A percentile compares a stretch with the other conserved stretches of the same genome.
These are phyloP conservation scores for Trichophyton simii DNA, from an alignment of 2,329 filamentous ascomycete genomes.

Conservation along the genomic window DNA sequence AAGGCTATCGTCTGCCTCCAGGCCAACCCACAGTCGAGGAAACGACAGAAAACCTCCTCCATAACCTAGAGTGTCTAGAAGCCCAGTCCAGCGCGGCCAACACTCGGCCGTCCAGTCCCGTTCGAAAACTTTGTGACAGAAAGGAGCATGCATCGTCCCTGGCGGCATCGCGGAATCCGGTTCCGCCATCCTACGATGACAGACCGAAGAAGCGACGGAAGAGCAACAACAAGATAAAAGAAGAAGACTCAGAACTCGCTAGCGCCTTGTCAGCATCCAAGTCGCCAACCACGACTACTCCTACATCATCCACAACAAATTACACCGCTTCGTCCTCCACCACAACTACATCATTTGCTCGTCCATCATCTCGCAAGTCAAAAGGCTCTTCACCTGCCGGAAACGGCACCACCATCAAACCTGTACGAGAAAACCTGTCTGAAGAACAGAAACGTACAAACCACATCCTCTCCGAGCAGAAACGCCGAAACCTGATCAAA, in stretches of 20 bases:
- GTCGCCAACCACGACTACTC: neutral
- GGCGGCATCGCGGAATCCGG: neutral
- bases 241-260: slow-evolving; percentile 32
- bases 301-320: neutral
- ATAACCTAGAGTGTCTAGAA: slow-evolving; percentile 46
- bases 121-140: slow-evolving; percentile 15
- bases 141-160: neutral
- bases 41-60: slow-evolving; percentile 43
- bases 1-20: slow-evolving; percentile 47
- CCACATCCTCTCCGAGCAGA: slow-evolving; percentile 79
- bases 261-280: neutral
- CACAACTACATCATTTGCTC: neutral
- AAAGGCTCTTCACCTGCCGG: neutral
- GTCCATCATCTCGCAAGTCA: neutral
- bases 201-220: slow-evolving; percentile 40
- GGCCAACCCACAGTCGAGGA: slow-evolving; percentile 48
- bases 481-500: slow-evolving; percentile 68
- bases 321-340: neutral
- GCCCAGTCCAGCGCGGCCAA: slow-evolving; percentile 45
- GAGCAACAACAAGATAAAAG: slow-evolving; percentile 38
- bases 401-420: slow-evolving; percentile 16
- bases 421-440: slow-evolving; percentile 48
- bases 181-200: slow-evolving; percentile 2
- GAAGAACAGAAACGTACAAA: slow-evolving; percentile 76
- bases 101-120: slow-evolving; percentile 48